Conservation (phyloP, 352 stramenopile species). For the Globisporangium carolinianum region DNA sequence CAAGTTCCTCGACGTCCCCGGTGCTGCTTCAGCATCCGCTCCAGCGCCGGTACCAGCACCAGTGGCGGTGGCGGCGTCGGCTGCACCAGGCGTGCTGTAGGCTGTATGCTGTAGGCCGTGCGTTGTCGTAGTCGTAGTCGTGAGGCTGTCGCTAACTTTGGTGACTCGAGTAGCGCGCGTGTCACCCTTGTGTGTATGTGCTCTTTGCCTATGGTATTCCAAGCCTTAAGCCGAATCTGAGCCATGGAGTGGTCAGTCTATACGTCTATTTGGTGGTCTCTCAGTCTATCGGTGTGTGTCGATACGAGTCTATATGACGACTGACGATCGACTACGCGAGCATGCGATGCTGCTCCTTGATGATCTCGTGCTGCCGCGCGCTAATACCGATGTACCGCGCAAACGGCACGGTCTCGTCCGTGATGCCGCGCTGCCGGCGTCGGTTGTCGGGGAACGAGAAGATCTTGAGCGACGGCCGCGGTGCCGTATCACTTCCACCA, state of each 20-base stretch:
- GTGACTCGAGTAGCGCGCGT: too few species aligned
- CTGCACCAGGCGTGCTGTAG: not conserved
- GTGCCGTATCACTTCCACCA: not conserved
- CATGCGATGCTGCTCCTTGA: slow-evolving; percentile 69
- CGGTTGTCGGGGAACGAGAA: slow-evolving; percentile 50
- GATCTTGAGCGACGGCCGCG: slow-evolving; percentile 56
- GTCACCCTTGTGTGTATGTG: too few species aligned
- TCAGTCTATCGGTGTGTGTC: too few species aligned
- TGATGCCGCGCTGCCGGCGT: slow-evolving; percentile 24
- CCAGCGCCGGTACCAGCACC: slow-evolving; percentile 1
- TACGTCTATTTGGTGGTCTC: too few species aligned
- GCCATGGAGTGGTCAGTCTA: too few species aligned
- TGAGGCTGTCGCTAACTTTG: not conserved
- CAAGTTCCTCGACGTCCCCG: slow-evolving; percentile 8
- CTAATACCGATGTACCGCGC: slow-evolving; percentile 73
- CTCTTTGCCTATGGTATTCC: too few species aligned
- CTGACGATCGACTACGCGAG: too few species aligned
- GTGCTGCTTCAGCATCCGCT: not conserved
- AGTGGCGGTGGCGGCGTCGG: not conserved
- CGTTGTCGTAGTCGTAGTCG: not conserved
- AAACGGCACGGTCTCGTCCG: slow-evolving; percentile 56
- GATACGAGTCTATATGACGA: not conserved
- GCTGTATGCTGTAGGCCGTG: not conserved
- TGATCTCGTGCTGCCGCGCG: slow-evolving; percentile 61
- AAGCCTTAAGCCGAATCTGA: too few species aligned